Percentiles rank a stretch among this genome's conserved stretches.
Conservation (phyloP, 495 filamentous ascomycete genomes). For the Xylaria castorea region DNA sequence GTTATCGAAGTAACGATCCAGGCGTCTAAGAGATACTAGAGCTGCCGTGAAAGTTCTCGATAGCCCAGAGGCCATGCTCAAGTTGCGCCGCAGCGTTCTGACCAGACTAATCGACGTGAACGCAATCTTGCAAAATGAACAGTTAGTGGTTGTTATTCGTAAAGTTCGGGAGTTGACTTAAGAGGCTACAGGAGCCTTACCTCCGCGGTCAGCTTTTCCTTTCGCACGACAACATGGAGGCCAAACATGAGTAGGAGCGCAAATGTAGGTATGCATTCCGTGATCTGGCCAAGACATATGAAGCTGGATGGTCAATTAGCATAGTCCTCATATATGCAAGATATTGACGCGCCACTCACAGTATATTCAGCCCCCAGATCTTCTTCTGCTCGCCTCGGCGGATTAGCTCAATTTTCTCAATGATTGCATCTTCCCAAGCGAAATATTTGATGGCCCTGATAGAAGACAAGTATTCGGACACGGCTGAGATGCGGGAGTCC, state of each 20-base stretch:
- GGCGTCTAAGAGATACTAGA: conserved; percentile 52
- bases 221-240: conserved; percentile 49
- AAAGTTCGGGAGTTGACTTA: background rate
- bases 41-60: conserved; percentile 49
- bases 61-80: conserved; percentile 49
- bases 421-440: conserved; percentile 57
- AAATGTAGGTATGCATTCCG: conserved; percentile 49
- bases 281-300: conserved; percentile 41
- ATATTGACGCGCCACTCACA: conserved; percentile 39
- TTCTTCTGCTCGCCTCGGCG: conserved; percentile 53
- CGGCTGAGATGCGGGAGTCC: conserved; percentile 57
- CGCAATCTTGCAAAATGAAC: conserved; percentile 36
- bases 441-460: conserved; percentile 61
- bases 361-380: conserved; percentile 53
- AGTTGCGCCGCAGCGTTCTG: conserved; percentile 50
- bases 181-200: background rate
- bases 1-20: conserved; percentile 54
- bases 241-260: conserved; percentile 54
- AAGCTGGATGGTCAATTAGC: conserved; percentile 31
- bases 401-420: conserved; percentile 48
- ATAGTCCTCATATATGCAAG: background rate
- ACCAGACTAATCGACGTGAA: conserved; percentile 57
- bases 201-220: conserved; percentile 52
- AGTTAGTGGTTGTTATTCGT: background rate
- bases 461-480: conserved; percentile 56